phyloP scores from a whole-genome alignment of 108 stramenopile genomes.

The Parmales sp. region DNA sequence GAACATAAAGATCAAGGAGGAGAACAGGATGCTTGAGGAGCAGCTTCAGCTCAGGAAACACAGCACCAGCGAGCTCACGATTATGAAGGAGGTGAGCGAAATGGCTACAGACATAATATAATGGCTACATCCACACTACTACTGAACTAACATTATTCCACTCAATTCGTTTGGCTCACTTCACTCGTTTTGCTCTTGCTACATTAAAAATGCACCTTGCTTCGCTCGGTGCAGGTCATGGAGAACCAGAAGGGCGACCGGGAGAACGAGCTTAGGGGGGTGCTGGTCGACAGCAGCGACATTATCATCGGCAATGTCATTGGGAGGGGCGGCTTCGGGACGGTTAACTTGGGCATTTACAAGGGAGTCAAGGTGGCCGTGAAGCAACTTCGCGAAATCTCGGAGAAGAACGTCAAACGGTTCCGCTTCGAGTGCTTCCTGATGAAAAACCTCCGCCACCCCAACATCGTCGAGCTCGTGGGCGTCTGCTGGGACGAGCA shows the following conservation, averaged over 20 bases:
- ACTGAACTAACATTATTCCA: no score
- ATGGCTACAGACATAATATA: no score
- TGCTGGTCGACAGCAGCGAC: not conserved
- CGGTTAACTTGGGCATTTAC: not conserved
- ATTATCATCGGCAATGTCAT: not conserved
- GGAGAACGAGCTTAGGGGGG: not conserved
- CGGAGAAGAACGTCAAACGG: not conserved
- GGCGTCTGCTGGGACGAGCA: conserved; percentile 21
- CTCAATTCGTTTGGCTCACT: no score
- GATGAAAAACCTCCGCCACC: conserved; percentile 19
- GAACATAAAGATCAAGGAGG: not conserved
- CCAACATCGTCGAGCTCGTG: conserved; percentile 42
- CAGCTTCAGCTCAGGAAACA: not conserved
- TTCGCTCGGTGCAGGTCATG: no score
- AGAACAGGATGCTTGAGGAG: not conserved
- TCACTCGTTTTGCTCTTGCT: no score
- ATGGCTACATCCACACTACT: no score
- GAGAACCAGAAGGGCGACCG: not conserved
- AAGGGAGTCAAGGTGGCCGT: not conserved
- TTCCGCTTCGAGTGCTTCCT: conserved; percentile 10
- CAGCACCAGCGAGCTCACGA: not conserved
- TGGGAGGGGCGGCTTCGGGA: conserved; percentile 2
- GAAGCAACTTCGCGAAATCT: not conserved
- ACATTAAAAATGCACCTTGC: no score
- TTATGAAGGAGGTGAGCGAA: conserved; percentile 13